phyloP scores from a whole-genome alignment of 2,329 filamentous ascomycete genomes.

The Immersiporthe knoxdaviesiana region DNA sequence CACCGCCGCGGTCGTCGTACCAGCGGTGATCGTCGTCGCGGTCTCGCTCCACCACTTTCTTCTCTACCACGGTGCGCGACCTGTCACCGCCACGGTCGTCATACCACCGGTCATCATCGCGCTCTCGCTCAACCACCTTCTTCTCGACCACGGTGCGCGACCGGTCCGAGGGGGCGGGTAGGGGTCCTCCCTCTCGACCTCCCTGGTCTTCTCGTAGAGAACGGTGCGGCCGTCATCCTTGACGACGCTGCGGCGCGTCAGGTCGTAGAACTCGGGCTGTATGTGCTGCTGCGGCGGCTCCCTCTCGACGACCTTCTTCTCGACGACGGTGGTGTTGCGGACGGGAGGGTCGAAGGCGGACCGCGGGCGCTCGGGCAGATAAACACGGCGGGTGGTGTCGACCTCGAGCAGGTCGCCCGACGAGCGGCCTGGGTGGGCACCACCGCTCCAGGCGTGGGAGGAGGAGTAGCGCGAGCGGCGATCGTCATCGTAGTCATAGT shows the following conservation, averaged over 20 bases:
- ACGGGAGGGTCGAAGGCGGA: conserved; percentile 51
- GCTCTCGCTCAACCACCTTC: conserved; percentile 24
- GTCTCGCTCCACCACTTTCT: conserved; percentile 26
- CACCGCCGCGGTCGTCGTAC: conserved; percentile 29
- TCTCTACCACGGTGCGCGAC: conserved; percentile 23
- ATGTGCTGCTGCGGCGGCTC: conserved; percentile 15
- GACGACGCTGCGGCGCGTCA: conserved; percentile 25
- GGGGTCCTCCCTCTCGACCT: conserved; percentile 30
- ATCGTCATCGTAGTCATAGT: conserved; percentile 50
- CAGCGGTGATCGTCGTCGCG: conserved; percentile 25
- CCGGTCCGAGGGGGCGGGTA: conserved; percentile 21
- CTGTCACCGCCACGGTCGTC: conserved; percentile 31
- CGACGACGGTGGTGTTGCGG: conserved; percentile 35
- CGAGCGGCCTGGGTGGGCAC: conserved; percentile 37
- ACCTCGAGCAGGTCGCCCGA: conserved; percentile 47
- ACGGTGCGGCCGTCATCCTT: conserved; percentile 34
- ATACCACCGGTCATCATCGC: conserved; percentile 27
- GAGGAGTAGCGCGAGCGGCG: conserved; percentile 50
- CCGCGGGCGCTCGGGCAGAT: conserved; percentile 53
- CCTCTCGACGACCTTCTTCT: conserved; percentile 39
- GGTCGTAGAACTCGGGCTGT: conserved; percentile 25
- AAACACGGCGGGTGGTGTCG: conserved; percentile 44
- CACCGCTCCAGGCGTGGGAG: conserved; percentile 31
- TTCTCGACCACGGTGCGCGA: conserved; percentile 25
- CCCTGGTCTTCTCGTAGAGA: conserved; percentile 34